Percentiles rank a stretch among this genome's conserved stretches.
Evolutionary conservation across 805 yeast species (phyloP).

Genomic region (Saccharomycopsis babjevae): DNA sequence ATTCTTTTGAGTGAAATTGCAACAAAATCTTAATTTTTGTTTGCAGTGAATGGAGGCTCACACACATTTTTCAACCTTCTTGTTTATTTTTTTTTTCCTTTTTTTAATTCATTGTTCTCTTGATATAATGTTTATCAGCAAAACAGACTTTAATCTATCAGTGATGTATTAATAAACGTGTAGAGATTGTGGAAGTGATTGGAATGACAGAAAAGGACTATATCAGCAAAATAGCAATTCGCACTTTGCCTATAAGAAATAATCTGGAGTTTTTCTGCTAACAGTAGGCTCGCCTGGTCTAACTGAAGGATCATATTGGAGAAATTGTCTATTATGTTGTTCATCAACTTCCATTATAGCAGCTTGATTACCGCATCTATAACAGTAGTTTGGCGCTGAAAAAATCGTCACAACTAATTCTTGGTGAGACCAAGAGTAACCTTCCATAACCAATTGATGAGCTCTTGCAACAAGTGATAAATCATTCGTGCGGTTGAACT

Average conservation of each 20-base stretch:
- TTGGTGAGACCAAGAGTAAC: constrained; percentile 90
- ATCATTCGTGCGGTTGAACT: constrained; percentile 85
- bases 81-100: background rate
- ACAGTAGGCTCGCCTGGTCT: constrained; percentile 98
- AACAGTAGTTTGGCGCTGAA: constrained; percentile 93
- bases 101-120: background rate
- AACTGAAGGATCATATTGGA: constrained; percentile 93
- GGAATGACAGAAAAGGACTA: background rate
- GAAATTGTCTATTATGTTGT: constrained; percentile 78
- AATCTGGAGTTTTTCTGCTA: constrained; percentile 93
- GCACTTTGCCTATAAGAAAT: constrained; percentile 55
- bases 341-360: constrained; percentile 98
- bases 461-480: constrained; percentile 84
- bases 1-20: background rate
- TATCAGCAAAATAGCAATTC: background rate
- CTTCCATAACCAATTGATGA: constrained; percentile 97
- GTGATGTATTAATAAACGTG: background rate
- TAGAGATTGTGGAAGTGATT: background rate
- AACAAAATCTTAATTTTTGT: background rate
- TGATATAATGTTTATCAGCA: background rate
- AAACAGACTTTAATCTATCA: background rate
- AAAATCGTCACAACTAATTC: constrained; percentile 90
- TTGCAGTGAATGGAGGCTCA: background rate
- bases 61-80: background rate
- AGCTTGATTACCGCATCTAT: constrained; percentile 96